Evolutionary conservation across 225 moss, liverwort and hornwort species (phyloP).

Genomic region (Antitrichia curtipendula): DNA sequence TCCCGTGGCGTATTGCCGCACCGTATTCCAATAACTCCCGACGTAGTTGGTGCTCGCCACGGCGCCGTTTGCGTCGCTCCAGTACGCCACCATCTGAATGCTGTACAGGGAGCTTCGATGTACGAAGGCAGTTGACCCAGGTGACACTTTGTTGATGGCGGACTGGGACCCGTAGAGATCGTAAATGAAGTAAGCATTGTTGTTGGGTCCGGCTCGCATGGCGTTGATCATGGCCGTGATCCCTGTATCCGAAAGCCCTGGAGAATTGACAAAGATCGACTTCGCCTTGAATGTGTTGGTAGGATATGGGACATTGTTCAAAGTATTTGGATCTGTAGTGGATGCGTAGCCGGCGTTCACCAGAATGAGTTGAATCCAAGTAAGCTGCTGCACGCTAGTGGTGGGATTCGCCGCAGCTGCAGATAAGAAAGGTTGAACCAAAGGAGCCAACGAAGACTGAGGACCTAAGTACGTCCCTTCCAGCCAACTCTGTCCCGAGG

Average conservation of each 20-base stretch:
- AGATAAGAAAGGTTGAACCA: slow-evolving; percentile 9
- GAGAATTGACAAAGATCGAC: slow-evolving; percentile 28
- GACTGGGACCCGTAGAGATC: slow-evolving; percentile 54
- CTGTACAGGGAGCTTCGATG: slow-evolving; percentile 42
- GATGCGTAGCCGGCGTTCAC: slow-evolving; percentile 21
- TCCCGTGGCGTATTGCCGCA: slow-evolving; percentile 15
- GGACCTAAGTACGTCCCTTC: slow-evolving; percentile 46
- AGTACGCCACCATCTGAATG: slow-evolving; percentile 68
- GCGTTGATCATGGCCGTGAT: slow-evolving; percentile 33
- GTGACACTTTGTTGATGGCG: slow-evolving; percentile 23
- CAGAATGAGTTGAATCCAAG: slow-evolving; percentile 44
- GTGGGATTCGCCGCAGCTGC: slow-evolving; percentile 4
- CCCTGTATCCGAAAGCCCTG: slow-evolving; percentile 40
- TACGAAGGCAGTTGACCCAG: slow-evolving; percentile 17
- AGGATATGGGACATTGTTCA: slow-evolving; percentile 2
- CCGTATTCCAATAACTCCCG: slow-evolving; percentile 17
- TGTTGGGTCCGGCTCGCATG: slow-evolving; percentile 9
- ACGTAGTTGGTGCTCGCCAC: slow-evolving; percentile 10
- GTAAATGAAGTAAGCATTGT: slow-evolving; percentile 48
- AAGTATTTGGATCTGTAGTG: background rate
- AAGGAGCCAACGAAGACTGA: background rate
- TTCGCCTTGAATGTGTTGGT: slow-evolving; percentile 55
- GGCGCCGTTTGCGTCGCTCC: slow-evolving; percentile 7
- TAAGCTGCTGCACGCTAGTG: slow-evolving; percentile 10
- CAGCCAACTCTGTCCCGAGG: slow-evolving; percentile 22